Conservation (phyloP, 306 rosid species). For the Casuarina glauca region DNA sequence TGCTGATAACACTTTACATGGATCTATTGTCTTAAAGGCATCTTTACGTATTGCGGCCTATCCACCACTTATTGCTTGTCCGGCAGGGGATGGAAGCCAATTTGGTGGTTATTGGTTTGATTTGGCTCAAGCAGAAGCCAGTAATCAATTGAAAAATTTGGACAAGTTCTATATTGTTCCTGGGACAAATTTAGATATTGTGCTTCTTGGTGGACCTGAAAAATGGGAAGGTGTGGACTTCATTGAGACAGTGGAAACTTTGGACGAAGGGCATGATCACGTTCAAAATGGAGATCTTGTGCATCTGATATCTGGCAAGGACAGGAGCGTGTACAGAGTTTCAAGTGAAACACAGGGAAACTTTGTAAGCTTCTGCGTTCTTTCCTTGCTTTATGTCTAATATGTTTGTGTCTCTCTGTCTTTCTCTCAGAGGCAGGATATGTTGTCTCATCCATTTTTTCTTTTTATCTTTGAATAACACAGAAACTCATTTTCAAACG, state of each 20-base stretch:
- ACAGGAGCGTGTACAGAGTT: slow-evolving; percentile 60
- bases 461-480: slow-evolving; percentile 38
- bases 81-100: slow-evolving; percentile 78
- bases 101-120: slow-evolving; percentile 91
- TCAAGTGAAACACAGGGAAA: slow-evolving; percentile 66
- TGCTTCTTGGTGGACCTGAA: slow-evolving; percentile 86
- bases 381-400: slow-evolving; percentile 23
- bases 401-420: slow-evolving; percentile 12
- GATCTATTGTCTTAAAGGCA: slow-evolving; percentile 68
- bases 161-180: slow-evolving; percentile 75
- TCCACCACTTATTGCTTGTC: slow-evolving; percentile 63
- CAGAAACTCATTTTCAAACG: slow-evolving; percentile 74
- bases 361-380: slow-evolving; percentile 57
- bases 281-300: slow-evolving; percentile 52
- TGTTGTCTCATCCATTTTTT: slow-evolving; percentile 16
- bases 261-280: slow-evolving; percentile 44
- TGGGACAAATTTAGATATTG: slow-evolving; percentile 64
- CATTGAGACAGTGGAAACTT: slow-evolving; percentile 46
- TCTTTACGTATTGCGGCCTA: slow-evolving; percentile 69
- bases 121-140: slow-evolving; percentile 55
- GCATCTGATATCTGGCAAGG: slow-evolving; percentile 50
- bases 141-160: slow-evolving; percentile 44
- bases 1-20: slow-evolving; percentile 43
- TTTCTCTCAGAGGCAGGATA: slow-evolving; percentile 8
- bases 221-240: slow-evolving; percentile 61